Evolutionary conservation across 805 yeast species (phyloP).

Genomic region (Nakazawaea wickerhamii): DNA sequence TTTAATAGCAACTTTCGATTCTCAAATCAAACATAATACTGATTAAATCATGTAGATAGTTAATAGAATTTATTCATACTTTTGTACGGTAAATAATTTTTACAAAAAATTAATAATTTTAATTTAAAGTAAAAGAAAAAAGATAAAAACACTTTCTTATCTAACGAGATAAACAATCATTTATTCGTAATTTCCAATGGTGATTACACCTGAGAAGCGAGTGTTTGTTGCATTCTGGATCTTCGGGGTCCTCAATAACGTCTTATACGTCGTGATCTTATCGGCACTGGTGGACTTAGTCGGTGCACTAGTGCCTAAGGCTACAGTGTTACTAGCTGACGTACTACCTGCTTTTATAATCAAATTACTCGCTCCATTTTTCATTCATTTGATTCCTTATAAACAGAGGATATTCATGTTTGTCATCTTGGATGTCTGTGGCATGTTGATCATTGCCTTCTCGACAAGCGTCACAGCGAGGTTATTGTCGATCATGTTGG

Average conservation of each 20-base stretch:
- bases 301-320: conserved; percentile 79
- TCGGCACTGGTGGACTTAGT: conserved; percentile 92
- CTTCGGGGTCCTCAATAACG: conserved; percentile 84
- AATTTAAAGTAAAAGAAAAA: no score
- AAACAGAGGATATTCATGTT: conserved; percentile 44
- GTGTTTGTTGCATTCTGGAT: conserved; percentile 60
- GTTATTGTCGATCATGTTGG: conserved; percentile 67
- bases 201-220: conserved; percentile 12
- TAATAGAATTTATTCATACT: not conserved
- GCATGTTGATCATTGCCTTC: conserved; percentile 68
- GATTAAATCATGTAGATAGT: conserved; percentile 15
- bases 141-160: not conserved
- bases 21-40: conserved; percentile 53
- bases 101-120: not conserved
- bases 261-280: conserved; percentile 83
- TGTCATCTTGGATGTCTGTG: conserved; percentile 55
- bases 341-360: conserved; percentile 75
- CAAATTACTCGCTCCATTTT: conserved; percentile 75
- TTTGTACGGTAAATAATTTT: not conserved
- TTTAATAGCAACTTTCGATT: conserved; percentile 55
- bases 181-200: no score
- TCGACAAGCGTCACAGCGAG: conserved; percentile 32
- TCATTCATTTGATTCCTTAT: conserved; percentile 63
- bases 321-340: conserved; percentile 79
- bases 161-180: not conserved